These are phyloP conservation scores for Tetrapisispora taiwanensis DNA, from an alignment of 805 yeast genomes.

Conservation along the genomic window DNA sequence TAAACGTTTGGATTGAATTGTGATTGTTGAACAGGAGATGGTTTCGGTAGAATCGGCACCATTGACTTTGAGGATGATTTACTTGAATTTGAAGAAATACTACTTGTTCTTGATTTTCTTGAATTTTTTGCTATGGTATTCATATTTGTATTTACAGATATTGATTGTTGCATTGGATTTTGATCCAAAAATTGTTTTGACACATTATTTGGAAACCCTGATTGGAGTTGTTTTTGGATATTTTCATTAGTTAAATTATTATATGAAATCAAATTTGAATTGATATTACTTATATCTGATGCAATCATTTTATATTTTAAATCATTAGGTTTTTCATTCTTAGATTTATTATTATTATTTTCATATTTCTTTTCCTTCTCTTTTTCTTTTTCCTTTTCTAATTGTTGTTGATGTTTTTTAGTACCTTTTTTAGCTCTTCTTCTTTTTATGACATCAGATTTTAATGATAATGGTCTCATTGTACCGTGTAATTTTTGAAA, in stretches of 20 bases:
- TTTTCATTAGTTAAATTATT: constrained; percentile 8
- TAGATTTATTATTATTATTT: neutral
- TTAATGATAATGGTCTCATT: constrained; percentile 80
- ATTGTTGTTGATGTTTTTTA: constrained; percentile 16
- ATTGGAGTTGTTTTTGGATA: constrained; percentile 4
- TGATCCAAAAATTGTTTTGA: neutral
- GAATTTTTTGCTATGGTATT: neutral
- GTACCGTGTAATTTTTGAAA: constrained; percentile 92
- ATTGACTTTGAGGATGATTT: constrained; percentile 20
- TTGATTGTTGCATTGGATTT: neutral
- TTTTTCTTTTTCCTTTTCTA: constrained; percentile 4
- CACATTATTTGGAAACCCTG: neutral
- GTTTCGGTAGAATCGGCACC: constrained; percentile 30
- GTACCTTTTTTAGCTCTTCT: constrained; percentile 56
- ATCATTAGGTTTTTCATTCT: neutral
- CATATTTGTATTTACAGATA: neutral
- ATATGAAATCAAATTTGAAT: neutral
- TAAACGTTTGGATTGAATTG: constrained; percentile 5
- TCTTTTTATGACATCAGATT: constrained; percentile 86
- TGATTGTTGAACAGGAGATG: constrained; percentile 14
- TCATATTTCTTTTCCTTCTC: constrained; percentile 2
- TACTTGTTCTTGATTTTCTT: constrained; percentile 21
- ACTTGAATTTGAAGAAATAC: constrained; percentile 16
- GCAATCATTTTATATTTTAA: neutral
- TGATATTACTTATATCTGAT: constrained; percentile 4